phyloP scores from a whole-genome alignment of 805 yeast genomes.

The Lachancea nothofagi region DNA sequence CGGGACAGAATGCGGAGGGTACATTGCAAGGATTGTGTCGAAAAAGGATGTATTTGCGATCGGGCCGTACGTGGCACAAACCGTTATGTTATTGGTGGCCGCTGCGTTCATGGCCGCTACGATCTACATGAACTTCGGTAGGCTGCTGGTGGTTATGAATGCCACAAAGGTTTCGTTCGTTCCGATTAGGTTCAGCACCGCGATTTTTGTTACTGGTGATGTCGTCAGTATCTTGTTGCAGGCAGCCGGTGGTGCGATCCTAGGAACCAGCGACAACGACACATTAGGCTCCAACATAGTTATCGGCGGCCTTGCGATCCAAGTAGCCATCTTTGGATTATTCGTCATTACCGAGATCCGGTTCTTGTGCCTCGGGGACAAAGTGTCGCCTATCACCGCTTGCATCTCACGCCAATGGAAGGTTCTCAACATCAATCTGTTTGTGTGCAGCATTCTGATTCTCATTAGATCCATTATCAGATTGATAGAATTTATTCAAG shows the following conservation, averaged over 20 bases:
- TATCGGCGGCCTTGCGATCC: conserved; percentile 28
- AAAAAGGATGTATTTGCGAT: conserved; percentile 3
- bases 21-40: conserved; percentile 17
- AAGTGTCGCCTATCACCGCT: background rate
- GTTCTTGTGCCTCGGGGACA: conserved; percentile 9
- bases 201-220: conserved; percentile 27
- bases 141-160: conserved; percentile 11
- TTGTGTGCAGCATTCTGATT: conserved; percentile 13
- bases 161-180: conserved; percentile 9
- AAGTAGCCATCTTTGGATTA: conserved; percentile 24
- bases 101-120: conserved; percentile 29
- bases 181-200: conserved; percentile 17
- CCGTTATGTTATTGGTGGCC: conserved; percentile 22
- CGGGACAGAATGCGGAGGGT: conserved; percentile 20
- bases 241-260: conserved; percentile 28
- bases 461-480: conserved; percentile 27
- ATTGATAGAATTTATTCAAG: conserved; percentile 26
- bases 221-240: conserved; percentile 26
- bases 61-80: conserved; percentile 21
- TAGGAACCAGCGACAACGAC: conserved; percentile 5
- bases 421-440: conserved; percentile 6
- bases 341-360: conserved; percentile 17
- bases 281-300: conserved; percentile 18
- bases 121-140: conserved; percentile 27
- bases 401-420: conserved; percentile 6